phyloP scores from a whole-genome alignment of 139 green algal species.

The Bryopsis sp. region DNA sequence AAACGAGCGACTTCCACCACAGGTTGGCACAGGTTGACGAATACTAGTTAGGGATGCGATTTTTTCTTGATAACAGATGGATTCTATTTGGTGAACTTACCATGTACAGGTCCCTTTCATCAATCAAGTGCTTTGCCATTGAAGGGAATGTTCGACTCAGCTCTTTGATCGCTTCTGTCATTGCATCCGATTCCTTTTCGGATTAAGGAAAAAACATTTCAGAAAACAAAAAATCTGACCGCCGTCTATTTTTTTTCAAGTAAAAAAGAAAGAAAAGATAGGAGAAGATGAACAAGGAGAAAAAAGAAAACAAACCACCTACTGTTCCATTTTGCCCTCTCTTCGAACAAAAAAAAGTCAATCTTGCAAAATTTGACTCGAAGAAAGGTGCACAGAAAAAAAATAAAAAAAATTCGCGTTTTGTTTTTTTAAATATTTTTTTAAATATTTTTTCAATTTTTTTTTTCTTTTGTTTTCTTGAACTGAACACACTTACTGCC shows the following conservation, averaged over 20 bases:
- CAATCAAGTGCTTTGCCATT: not conserved
- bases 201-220: not conserved
- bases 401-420: no score
- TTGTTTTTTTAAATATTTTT: no score
- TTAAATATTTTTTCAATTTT: no score
- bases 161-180: slow-evolving; percentile 23
- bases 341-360: no score
- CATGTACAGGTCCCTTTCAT: slow-evolving; percentile 17
- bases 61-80: not conserved
- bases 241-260: no score
- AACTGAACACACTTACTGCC: not conserved
- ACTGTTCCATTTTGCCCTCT: no score
- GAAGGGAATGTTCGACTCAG: slow-evolving; percentile 11
- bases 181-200: slow-evolving; percentile 22
- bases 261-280: no score
- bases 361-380: no score
- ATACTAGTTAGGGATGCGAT: not conserved
- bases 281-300: not conserved
- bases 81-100: not conserved
- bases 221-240: not conserved
- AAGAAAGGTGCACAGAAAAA: no score
- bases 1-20: no score
- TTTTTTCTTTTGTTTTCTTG: no score
- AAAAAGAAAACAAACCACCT: not conserved
- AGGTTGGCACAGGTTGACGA: no score